Evolutionary conservation across 2,329 filamentous ascomycete species (phyloP).

Genomic region (Fusarium chlamydosporum): DNA sequence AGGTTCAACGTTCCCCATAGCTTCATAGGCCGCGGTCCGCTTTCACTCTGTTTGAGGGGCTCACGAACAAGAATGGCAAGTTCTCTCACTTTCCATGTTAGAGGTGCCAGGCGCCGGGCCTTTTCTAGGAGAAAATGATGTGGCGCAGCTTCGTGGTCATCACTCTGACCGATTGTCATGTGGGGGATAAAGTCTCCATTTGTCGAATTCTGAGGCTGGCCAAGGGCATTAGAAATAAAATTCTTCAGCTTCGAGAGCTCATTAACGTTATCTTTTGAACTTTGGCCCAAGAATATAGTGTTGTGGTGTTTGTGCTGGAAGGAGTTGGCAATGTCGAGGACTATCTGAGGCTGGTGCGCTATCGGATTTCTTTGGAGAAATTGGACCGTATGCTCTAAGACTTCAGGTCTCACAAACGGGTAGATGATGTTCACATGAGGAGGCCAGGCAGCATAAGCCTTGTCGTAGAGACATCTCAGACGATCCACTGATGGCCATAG

Average conservation of each 20-base stretch:
- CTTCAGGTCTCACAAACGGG: conserved; percentile 69
- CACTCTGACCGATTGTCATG: conserved; percentile 72
- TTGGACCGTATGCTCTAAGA: conserved; percentile 61
- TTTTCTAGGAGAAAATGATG: conserved; percentile 68
- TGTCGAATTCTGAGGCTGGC: conserved; percentile 38
- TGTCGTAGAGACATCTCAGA: conserved; percentile 74
- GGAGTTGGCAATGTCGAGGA: conserved; percentile 59
- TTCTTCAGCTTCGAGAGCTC: conserved; percentile 55
- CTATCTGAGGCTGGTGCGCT: conserved; percentile 44
- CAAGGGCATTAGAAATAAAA: conserved; percentile 56
- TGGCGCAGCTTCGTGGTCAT: conserved; percentile 60
- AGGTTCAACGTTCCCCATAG: conserved; percentile 67
- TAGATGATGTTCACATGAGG: conserved; percentile 77
- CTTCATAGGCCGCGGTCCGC: conserved; percentile 65
- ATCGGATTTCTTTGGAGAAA: conserved; percentile 41
- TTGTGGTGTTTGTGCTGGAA: conserved; percentile 66
- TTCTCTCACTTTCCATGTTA: conserved; percentile 64
- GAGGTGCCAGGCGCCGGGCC: conserved; percentile 60
- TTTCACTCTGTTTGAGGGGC: conserved; percentile 48
- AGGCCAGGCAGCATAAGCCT: conserved; percentile 72
- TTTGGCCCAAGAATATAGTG: conserved; percentile 62
- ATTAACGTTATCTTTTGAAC: background rate
- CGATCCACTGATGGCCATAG: conserved; percentile 65
- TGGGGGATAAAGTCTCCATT: conserved; percentile 59
- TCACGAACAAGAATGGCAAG: conserved; percentile 69